These are phyloP conservation scores for Pleurostoma richardsiae DNA, from an alignment of 2,329 filamentous ascomycete species.

Conservation along the genomic window DNA sequence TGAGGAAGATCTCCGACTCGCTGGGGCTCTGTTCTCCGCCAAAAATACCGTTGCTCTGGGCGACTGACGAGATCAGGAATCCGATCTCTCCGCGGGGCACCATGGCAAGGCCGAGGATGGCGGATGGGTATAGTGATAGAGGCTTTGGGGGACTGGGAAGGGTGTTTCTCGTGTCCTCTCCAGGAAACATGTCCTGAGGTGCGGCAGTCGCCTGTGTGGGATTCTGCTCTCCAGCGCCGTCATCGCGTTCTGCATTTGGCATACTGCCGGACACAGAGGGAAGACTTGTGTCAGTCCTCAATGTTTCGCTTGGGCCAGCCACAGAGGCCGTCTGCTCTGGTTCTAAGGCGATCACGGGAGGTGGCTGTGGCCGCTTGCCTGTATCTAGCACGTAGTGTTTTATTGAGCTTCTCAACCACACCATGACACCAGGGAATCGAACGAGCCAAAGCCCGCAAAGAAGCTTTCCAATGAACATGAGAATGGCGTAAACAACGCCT, in stretches of 20 bases:
- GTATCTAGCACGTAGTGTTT: constrained; percentile 1
- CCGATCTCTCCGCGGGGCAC: constrained; percentile 75
- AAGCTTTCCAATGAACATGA: constrained; percentile 64
- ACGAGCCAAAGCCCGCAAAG: constrained; percentile 56
- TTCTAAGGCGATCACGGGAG: not conserved
- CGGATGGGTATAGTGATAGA: constrained; percentile 60
- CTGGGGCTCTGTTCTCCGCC: not conserved
- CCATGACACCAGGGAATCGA: constrained; percentile 16
- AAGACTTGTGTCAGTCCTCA: no score
- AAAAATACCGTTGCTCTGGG: constrained; percentile 47
- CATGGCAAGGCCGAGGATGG: constrained; percentile 65
- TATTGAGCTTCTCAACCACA: constrained; percentile 3
- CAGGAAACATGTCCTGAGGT: not conserved
- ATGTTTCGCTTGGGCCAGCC: not conserved
- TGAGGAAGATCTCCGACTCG: constrained; percentile 39
- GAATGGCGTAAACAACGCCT: constrained; percentile 63
- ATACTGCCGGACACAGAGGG: no score
- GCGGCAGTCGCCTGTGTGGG: not conserved
- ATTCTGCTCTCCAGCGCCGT: no score
- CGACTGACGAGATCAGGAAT: constrained; percentile 67
- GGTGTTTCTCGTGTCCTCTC: constrained; percentile 12
- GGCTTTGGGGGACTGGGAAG: constrained; percentile 34
- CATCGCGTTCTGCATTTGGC: no score
- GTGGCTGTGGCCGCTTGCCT: not conserved
- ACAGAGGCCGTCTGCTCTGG: not conserved